Percentiles rank a stretch among this genome's conserved stretches.
These are phyloP conservation scores for Lavandula angustifolia DNA, from an alignment of 257 asterid genomes.

Conservation along the genomic window DNA sequence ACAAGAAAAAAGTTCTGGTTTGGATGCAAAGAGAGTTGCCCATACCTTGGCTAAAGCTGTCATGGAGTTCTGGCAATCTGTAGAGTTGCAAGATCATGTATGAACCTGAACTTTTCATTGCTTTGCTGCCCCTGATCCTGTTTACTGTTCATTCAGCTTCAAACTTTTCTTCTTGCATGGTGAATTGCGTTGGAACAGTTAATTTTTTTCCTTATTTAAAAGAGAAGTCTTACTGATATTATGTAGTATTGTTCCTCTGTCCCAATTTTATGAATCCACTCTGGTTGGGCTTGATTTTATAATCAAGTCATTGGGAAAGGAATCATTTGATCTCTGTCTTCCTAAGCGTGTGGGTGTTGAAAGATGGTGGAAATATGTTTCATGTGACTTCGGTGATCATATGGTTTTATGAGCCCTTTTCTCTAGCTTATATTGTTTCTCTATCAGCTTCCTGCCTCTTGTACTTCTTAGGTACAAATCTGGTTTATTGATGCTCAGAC, in stretches of 20 bases:
- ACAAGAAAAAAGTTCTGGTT: slow-evolving; percentile 40
- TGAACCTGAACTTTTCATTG: slow-evolving; percentile 10
- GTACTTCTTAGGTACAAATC: slow-evolving; percentile 13
- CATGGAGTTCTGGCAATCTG: slow-evolving; percentile 82
- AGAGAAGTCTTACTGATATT: neutral
- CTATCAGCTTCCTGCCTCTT: slow-evolving; percentile 4
- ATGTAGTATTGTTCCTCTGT: neutral
- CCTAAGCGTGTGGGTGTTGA: neutral
- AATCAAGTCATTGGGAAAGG: neutral
- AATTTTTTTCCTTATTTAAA: neutral
- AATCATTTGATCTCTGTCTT: slow-evolving; percentile 10
- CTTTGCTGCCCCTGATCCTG: slow-evolving; percentile 5
- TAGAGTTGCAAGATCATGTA: slow-evolving; percentile 50
- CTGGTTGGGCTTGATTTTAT: neutral
- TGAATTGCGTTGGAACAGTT: slow-evolving; percentile 16
- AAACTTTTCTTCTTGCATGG: slow-evolving; percentile 8
- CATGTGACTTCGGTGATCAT: slow-evolving; percentile 4
- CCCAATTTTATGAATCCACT: slow-evolving; percentile 1
- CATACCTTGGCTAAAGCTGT: slow-evolving; percentile 72
- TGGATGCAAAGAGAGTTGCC: slow-evolving; percentile 67
- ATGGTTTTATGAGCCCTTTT: neutral
- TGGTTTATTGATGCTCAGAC: slow-evolving; percentile 10
- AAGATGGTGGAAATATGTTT: slow-evolving; percentile 10
- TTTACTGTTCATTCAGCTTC: slow-evolving; percentile 22
- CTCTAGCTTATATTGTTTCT: slow-evolving; percentile 1